These are phyloP conservation scores for Capronia coronata DNA, from an alignment of 2,329 filamentous ascomycete genomes.

Conservation along the genomic window DNA sequence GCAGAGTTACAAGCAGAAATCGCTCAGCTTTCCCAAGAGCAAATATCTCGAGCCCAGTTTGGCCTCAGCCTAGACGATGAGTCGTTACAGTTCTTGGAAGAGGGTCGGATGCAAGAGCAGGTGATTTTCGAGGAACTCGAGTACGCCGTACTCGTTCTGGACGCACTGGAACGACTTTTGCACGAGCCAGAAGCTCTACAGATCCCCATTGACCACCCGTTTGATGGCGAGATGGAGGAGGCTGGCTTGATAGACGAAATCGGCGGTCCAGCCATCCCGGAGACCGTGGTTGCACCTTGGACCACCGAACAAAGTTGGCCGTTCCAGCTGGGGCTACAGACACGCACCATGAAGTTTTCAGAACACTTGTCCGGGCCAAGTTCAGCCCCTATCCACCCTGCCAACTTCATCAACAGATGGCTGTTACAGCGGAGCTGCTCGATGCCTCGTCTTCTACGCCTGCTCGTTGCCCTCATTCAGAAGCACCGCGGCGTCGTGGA, in stretches of 20 bases:
- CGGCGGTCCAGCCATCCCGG: not conserved
- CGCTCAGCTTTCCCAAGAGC: not conserved
- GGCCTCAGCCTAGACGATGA: conserved; percentile 9
- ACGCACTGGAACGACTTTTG: conserved; percentile 4
- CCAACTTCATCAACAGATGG: conserved; percentile 10
- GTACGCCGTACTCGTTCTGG: conserved; percentile 1
- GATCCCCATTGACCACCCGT: not conserved
- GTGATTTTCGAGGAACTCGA: conserved; percentile 9
- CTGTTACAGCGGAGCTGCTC: conserved; percentile 1
- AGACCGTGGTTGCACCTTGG: not conserved
- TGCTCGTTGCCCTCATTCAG: not conserved
- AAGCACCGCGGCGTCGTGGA: not conserved
- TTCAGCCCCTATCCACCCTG: not conserved
- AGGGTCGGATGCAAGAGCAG: not conserved
- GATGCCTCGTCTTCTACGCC: not conserved
- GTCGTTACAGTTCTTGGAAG: conserved; percentile 3
- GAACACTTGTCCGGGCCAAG: not conserved
- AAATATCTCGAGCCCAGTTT: conserved; percentile 2
- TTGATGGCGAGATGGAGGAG: not conserved
- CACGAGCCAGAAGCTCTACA: conserved; percentile 4
- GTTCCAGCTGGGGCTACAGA: not conserved
- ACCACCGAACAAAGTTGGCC: not conserved
- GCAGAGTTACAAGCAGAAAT: not conserved
- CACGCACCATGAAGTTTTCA: conserved; percentile 1
- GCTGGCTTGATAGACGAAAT: not conserved